Base-by-base conservation (phyloP, 129 eudicot genomes). In the Pseudognaphalium luteoalbum region DNA sequence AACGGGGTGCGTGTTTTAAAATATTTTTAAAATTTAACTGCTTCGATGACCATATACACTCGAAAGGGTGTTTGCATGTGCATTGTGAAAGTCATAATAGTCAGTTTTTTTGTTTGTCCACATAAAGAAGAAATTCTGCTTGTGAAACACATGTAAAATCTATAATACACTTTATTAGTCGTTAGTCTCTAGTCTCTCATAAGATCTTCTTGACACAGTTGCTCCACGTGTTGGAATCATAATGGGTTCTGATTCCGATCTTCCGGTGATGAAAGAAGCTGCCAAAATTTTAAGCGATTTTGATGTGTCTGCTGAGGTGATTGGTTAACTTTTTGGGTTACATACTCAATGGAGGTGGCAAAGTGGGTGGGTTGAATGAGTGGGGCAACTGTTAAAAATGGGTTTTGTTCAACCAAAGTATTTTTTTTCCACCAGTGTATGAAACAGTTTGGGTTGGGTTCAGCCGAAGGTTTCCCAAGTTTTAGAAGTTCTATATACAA, bases 221-320 rank as follows among this genome's bases (percentile, higher is more conserved):
- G 63, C 85, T 39, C 97, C 96, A 51, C 87, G 87, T 76, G 97
- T 94, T 82, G 98, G 91, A 70, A 90, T 94, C 79, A 91, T 94
- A 54, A 91, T 94, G 98, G 98, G 98, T 37, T 94, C 98, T 44
- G 98, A 94, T 78, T 94, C 97, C 22, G 98, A 94, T 85, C 97
- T 94, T 68, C 97, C 98, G 11, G 98, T 94, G 17, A 91, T 94
- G 98, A 91, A 91, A 87, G 98, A 94, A 6, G 98, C 98, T 68
- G 91, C 93, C 17, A 86, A 85, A 52, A 79, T 94, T 41, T 83
- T 94, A 70, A 67, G 79, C 0, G 90, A 87, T 71, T 94, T 94
- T 78, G 87, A 82, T 54, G 92, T 94, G 58, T 75, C 86, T 76
- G 76, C 81, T 64, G 98, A 94, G 97, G 98, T 94, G 50, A 75